Evolutionary conservation across 805 yeast genomes (phyloP).

Genomic region (Pichia eremophila): DNA sequence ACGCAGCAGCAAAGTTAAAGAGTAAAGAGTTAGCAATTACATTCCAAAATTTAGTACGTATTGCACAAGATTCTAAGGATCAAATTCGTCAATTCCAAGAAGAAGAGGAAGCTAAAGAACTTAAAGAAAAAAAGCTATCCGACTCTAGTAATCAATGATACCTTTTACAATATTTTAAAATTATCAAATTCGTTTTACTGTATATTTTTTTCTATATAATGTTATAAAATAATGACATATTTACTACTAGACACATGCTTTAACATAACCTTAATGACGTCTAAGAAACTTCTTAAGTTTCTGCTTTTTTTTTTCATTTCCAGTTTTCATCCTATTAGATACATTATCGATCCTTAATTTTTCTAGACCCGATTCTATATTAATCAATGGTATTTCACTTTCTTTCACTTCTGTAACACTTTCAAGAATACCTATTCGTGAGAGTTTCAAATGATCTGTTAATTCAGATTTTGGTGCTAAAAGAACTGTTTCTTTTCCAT

Average conservation of each 20-base stretch:
- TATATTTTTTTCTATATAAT: too few relatives aligned
- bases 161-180: too few relatives aligned
- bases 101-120: slow-evolving; percentile 6
- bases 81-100: slow-evolving; percentile 22
- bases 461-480: neutral
- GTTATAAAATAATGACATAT: too few relatives aligned
- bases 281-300: neutral
- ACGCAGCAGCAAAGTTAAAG: slow-evolving; percentile 5
- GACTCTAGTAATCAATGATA: too few relatives aligned
- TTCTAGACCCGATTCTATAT: neutral
- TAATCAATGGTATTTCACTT: neutral
- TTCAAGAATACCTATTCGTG: slow-evolving; percentile 2
- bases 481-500: slow-evolving; percentile 1
- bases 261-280: neutral
- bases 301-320: neutral
- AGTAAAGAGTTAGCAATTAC: slow-evolving; percentile 22
- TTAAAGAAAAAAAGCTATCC: neutral
- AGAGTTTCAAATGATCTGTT: neutral
- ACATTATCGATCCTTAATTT: slow-evolving; percentile 5
- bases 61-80: slow-evolving; percentile 24
- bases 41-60: slow-evolving; percentile 24
- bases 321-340: slow-evolving; percentile 1
- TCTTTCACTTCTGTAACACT: slow-evolving; percentile 2
- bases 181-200: too few relatives aligned
- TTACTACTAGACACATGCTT: too few relatives aligned